A percentile compares a stretch with the other conserved stretches of the same genome.
Conservation (phyloP, 2,329 filamentous ascomycete species). For the Thelonectria discophora region DNA sequence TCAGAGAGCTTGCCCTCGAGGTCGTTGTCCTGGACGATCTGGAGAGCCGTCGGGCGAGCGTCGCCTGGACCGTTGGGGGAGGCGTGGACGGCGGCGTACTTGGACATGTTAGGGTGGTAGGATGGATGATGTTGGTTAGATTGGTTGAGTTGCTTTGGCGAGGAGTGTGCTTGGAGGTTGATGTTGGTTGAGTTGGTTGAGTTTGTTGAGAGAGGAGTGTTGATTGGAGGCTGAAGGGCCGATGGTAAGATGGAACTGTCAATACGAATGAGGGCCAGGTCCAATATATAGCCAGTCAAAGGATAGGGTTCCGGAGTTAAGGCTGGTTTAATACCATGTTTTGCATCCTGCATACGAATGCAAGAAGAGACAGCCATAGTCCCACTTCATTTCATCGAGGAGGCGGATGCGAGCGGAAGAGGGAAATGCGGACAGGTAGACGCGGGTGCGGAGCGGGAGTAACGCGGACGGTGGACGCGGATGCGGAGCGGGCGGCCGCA, state of each 20-base stretch:
- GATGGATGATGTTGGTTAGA: neutral
- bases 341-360: neutral
- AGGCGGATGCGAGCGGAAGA: neutral
- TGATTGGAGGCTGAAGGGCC: too few relatives aligned
- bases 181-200: neutral
- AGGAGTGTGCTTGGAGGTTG: neutral
- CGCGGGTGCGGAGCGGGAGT: neutral
- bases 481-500: neutral
- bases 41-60: conserved; percentile 26
- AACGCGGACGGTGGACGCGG: too few relatives aligned
- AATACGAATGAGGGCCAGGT: neutral
- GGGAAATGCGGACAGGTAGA: too few relatives aligned
- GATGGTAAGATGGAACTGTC: too few relatives aligned
- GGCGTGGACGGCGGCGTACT: conserved; percentile 14
- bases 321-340: neutral
- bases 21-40: conserved; percentile 26
- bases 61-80: conserved; percentile 23
- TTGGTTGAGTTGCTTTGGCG: neutral
- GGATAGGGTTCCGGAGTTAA: neutral
- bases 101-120: neutral
- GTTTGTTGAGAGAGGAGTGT: too few relatives aligned
- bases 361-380: neutral
- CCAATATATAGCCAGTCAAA: neutral
- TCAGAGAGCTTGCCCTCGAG: conserved; percentile 4
- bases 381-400: neutral